Conservation (phyloP, 148 eudicot species). For the Dianthus caryophyllus region DNA sequence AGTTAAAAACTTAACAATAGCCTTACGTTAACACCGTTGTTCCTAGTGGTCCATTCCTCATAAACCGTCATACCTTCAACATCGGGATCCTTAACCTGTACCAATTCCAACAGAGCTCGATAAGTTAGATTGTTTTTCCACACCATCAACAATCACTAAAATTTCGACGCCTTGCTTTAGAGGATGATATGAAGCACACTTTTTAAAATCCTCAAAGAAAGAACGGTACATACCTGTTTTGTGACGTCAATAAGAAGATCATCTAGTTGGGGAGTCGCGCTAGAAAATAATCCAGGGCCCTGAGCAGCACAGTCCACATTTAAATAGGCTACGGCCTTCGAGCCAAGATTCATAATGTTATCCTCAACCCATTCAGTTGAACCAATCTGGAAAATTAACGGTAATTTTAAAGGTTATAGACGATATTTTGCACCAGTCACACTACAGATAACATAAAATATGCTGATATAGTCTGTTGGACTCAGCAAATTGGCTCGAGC, state of each 20-base stretch:
- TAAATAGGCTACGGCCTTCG: slow-evolving; percentile 87
- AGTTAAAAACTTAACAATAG: too few species aligned
- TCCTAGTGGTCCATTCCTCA: slow-evolving; percentile 51
- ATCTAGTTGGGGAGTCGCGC: slow-evolving; percentile 90
- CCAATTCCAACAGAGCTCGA: slow-evolving; percentile 3
- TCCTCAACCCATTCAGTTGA: slow-evolving; percentile 99
- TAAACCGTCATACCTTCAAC: slow-evolving; percentile 40
- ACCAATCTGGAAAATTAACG: slow-evolving; percentile 55
- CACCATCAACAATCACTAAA: slow-evolving; percentile 9
- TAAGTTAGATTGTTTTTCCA: background rate
- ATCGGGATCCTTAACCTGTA: slow-evolving; percentile 88
- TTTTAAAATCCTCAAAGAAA: background rate
- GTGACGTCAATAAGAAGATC: slow-evolving; percentile 72
- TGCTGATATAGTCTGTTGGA: background rate
- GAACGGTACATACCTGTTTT: slow-evolving; percentile 52
- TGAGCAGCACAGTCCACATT: slow-evolving; percentile 98
- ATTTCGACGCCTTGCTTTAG: background rate
- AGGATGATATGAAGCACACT: background rate
- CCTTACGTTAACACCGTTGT: slow-evolving; percentile 58
- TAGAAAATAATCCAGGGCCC: slow-evolving; percentile 81
- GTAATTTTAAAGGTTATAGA: background rate
- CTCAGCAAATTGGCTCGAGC: background rate
- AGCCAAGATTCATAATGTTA: slow-evolving; percentile 73
- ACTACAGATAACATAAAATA: background rate
- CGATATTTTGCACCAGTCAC: background rate